These are phyloP conservation scores for Kwoniella europaea DNA, from an alignment of 768 basidiomycete genomes.

Conservation along the genomic window DNA sequence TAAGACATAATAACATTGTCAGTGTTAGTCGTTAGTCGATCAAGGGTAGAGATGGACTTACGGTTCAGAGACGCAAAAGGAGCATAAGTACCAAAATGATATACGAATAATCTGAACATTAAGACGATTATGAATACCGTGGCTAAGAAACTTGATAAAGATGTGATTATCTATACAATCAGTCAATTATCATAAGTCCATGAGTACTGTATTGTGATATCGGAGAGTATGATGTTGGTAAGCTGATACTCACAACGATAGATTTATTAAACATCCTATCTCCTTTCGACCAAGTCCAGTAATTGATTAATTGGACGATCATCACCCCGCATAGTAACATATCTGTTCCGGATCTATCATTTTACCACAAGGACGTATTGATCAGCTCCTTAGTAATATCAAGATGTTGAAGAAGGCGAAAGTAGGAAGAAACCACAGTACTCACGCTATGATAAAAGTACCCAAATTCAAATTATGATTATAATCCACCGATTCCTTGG, in stretches of 20 bases:
- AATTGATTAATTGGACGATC: constrained; percentile 5
- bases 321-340: constrained; percentile 6
- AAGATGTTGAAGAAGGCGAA: too few species aligned
- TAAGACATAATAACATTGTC: neutral
- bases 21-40: neutral
- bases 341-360: constrained; percentile 1
- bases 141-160: neutral
- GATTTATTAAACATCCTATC: constrained; percentile 5
- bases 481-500: constrained; percentile 2
- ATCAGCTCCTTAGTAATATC: too few species aligned
- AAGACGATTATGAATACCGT: constrained; percentile 10
- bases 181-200: neutral
- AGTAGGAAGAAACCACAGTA: neutral
- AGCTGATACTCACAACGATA: constrained; percentile 2
- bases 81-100: constrained; percentile 13
- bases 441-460: constrained; percentile 11
- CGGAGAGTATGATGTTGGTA: too few species aligned
- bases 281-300: constrained; percentile 11
- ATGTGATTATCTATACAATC: neutral
- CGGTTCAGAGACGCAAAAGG: constrained; percentile 4
- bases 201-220: too few species aligned
- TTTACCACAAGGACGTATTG: neutral
- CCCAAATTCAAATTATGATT: constrained; percentile 18
- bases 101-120: constrained; percentile 12
- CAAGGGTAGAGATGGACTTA: neutral